phyloP scores from a whole-genome alignment of 1,139 yeast species.

The Ogataea hybrid region DNA sequence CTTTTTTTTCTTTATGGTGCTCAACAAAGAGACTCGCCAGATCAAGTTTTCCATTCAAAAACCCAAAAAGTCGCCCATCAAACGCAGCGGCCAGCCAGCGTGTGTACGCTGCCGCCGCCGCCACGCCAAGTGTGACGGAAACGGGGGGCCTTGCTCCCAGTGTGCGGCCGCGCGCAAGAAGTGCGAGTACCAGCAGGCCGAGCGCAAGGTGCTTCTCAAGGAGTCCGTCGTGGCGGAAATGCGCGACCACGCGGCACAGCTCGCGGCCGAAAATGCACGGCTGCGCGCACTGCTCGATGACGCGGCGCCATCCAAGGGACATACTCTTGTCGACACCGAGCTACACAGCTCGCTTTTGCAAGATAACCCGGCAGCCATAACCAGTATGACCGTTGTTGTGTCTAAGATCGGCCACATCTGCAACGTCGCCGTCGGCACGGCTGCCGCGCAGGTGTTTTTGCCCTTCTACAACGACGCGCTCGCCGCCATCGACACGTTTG shows the following conservation, averaged over 20 bases:
- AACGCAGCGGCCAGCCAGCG: slow-evolving; percentile 10
- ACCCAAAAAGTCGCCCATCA: neutral
- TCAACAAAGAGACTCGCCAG: slow-evolving; percentile 15
- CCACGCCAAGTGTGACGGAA: slow-evolving; percentile 73
- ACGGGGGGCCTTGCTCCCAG: slow-evolving; percentile 63
- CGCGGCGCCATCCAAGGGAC: neutral
- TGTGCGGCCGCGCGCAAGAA: slow-evolving; percentile 57
- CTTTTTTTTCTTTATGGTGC: slow-evolving; percentile 8
- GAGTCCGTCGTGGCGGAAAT: slow-evolving; percentile 62
- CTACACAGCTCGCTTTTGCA: neutral
- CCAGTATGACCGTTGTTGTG: neutral
- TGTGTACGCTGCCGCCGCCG: slow-evolving; percentile 73
- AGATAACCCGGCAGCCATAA: neutral
- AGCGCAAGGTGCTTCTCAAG: slow-evolving; percentile 68
- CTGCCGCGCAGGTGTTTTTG: slow-evolving; percentile 38
- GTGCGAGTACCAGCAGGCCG: slow-evolving; percentile 73
- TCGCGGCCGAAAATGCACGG: slow-evolving; percentile 48
- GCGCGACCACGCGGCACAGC: slow-evolving; percentile 53
- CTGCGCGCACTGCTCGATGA: slow-evolving; percentile 32
- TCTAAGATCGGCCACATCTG: slow-evolving; percentile 31
- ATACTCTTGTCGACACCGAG: slow-evolving; percentile 4
- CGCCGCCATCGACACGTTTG: slow-evolving; percentile 62
- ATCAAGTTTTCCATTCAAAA: slow-evolving; percentile 13
- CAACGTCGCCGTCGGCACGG: slow-evolving; percentile 1
- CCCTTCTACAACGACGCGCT: slow-evolving; percentile 72